These are phyloP conservation scores for Candida nemodendra DNA, from an alignment of 805 yeast genomes.

Conservation along the genomic window DNA sequence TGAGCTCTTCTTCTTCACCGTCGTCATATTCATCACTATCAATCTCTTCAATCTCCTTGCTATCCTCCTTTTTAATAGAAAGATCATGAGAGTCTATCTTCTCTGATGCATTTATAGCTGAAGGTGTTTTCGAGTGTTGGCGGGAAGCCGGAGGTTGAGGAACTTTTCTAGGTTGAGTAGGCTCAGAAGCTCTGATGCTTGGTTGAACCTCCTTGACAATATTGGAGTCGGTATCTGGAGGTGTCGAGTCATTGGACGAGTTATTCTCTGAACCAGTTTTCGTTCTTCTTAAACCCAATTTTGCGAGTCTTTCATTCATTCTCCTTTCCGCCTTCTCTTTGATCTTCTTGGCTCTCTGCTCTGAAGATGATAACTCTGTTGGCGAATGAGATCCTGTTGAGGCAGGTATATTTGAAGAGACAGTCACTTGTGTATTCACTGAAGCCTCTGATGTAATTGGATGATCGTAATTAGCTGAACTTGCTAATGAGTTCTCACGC, in stretches of 20 bases:
- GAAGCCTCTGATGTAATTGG: not conserved
- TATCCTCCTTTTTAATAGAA: not conserved
- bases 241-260: slow-evolving; percentile 9
- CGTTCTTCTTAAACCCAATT: slow-evolving; percentile 61
- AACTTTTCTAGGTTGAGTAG: slow-evolving; percentile 10
- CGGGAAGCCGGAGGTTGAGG: slow-evolving; percentile 24
- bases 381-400: not conserved
- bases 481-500: not conserved
- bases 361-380: slow-evolving; percentile 37
- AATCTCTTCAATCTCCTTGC: slow-evolving; percentile 4
- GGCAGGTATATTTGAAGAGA: not conserved
- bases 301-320: slow-evolving; percentile 83
- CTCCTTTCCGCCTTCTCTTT: slow-evolving; percentile 81
- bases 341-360: slow-evolving; percentile 71
- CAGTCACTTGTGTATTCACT: not conserved
- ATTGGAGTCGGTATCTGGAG: slow-evolving; percentile 13
- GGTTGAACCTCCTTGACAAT: slow-evolving; percentile 2
- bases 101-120: slow-evolving; percentile 4
- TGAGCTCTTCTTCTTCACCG: slow-evolving; percentile 47
- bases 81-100: slow-evolving; percentile 1
- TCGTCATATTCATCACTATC: slow-evolving; percentile 29
- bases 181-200: slow-evolving; percentile 18
- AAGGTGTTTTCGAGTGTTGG: slow-evolving; percentile 16
- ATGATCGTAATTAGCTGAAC: not conserved
- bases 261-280: slow-evolving; percentile 6